phyloP scores from a whole-genome alignment of 148 eudicot species.

The Cornus suecica region DNA sequence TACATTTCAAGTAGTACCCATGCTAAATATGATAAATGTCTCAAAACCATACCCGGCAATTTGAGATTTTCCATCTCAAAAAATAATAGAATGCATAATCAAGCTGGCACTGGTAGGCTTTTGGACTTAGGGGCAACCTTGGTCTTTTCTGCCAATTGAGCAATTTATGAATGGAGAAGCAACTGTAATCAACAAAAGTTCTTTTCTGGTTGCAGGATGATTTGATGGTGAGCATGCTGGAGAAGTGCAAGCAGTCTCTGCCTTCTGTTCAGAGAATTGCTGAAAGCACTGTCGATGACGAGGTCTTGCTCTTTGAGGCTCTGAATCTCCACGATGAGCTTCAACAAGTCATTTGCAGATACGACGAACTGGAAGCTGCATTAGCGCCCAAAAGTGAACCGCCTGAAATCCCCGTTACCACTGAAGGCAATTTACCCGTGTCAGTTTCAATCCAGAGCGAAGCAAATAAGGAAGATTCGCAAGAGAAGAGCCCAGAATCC shows the following conservation, averaged over 20 bases:
- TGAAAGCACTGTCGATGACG: conserved; percentile 80
- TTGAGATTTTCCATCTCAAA: not conserved
- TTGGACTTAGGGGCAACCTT: not conserved
- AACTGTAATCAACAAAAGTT: not conserved
- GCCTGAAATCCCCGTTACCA: conserved; percentile 15
- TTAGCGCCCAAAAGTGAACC: conserved; percentile 24
- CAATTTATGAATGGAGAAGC: not conserved
- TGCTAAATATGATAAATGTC: not conserved
- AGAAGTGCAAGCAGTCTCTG: conserved; percentile 86
- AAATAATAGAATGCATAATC: not conserved
- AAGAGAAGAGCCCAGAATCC: conserved; percentile 15
- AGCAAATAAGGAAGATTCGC: conserved; percentile 13
- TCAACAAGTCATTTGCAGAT: conserved; percentile 62
- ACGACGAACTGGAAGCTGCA: conserved; percentile 50
- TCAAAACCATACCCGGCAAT: not conserved
- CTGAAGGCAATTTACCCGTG: conserved; percentile 16
- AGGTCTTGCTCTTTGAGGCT: conserved; percentile 80
- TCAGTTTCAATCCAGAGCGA: conserved; percentile 11
- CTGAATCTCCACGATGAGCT: conserved; percentile 90
- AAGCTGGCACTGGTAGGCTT: not conserved
- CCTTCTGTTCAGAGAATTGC: conserved; percentile 73
- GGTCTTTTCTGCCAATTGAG: not conserved
- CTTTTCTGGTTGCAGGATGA: conserved; percentile 61
- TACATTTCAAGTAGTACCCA: not conserved
- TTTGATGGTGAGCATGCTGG: conserved; percentile 68